Base-by-base conservation (phyloP, 495 filamentous ascomycete species). In the Cudoniella acicularis region DNA sequence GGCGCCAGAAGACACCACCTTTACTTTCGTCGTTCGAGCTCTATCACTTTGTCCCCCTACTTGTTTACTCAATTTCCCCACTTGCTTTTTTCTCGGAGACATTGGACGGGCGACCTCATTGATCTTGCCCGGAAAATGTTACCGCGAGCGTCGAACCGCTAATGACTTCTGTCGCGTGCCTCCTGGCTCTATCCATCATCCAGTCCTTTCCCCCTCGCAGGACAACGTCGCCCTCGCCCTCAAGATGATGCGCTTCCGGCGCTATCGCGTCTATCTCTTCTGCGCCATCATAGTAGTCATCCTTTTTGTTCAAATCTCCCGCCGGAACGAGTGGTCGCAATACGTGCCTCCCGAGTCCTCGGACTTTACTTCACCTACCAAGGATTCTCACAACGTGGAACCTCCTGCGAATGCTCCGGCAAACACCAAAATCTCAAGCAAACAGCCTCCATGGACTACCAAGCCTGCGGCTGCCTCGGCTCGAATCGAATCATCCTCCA, bases 231-330 rank as follows among this genome's bases (percentile, higher is more conserved):
- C 46, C 21, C 24, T 10, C 26, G 26, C 26, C 27, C 6, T 13
- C 53, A 56, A 43, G 20, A 92, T 94, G 91, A 74, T 89, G 57
- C 87, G 89, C 41, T 71, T 88, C 62, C 86, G 91, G 52, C 80
- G 90, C 72, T 93, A 91, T 66, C 85, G 91, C 54, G 76, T 87
- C 49, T 87, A 90, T 60, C 67, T 92, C 49, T 72, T 89, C 63
- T 87, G 89, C 67, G 84, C 89, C 48, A 78, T 83, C 51, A 69
- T 89, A 49, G 71, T 86, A 50, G 71, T 87, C 25, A 72, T 91
- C 45, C 73, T 84, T 16, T 70, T 93, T 20, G 80, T 90, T 63
- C 83, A 90, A 67, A 86, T 89, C 23, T 56, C 40, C 13, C 57
- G 27, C 49, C 64, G 45, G 65, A 58, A 53, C 43, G 62, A 45